Evolutionary conservation across 2,329 filamentous ascomycete genomes (phyloP).

Genomic region (Pseudogymnoascus sp.): DNA sequence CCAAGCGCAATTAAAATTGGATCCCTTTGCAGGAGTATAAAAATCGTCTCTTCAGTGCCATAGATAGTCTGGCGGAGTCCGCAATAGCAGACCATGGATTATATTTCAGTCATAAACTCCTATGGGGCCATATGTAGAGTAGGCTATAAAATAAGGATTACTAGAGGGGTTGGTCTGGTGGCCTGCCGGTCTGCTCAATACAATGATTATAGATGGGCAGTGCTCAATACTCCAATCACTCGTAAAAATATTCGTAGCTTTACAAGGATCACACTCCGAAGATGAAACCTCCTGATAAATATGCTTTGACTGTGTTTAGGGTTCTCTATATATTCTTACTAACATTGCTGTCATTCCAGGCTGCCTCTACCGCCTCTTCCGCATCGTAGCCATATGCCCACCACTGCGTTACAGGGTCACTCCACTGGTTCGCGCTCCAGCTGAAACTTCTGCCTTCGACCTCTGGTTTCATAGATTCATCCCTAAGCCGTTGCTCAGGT

Average conservation of each 20-base stretch:
- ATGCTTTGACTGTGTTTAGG: not conserved
- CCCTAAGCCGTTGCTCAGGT: conserved; percentile 47
- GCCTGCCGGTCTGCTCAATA: not conserved
- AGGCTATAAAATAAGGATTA: not conserved
- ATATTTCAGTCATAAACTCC: not conserved
- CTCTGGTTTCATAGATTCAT: conserved; percentile 36
- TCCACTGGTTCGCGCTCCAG: conserved; percentile 35
- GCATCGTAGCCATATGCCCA: conserved; percentile 37
- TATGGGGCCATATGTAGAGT: not conserved
- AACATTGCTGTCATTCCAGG: conserved; percentile 11
- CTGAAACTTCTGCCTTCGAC: conserved; percentile 30
- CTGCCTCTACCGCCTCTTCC: conserved; percentile 20
- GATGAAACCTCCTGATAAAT: not conserved
- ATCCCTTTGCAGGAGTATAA: not conserved
- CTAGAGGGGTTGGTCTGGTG: not conserved
- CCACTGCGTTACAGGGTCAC: conserved; percentile 33
- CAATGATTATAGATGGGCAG: not conserved
- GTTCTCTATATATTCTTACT: not conserved
- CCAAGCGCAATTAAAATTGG: not conserved
- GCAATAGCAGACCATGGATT: not conserved
- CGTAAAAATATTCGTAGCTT: not conserved
- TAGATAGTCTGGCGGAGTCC: not conserved
- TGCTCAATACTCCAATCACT: not conserved
- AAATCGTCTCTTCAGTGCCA: not conserved
- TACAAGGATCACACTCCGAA: not conserved